Conservation (phyloP, 129 eudicot genomes). For the Flaveria brownii region DNA sequence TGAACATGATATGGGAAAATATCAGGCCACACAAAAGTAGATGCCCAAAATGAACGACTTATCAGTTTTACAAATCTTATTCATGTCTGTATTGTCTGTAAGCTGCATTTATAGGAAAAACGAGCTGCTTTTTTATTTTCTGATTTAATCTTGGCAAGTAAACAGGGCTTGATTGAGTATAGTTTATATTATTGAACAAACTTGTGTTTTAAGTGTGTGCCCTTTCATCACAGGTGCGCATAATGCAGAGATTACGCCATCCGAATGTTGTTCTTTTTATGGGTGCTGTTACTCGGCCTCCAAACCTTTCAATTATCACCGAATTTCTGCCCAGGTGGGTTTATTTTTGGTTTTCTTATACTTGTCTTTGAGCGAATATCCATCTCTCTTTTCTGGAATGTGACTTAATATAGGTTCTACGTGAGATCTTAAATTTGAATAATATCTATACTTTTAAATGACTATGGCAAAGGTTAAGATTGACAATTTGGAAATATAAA, state of each 20-base stretch:
- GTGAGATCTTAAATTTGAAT: conserved; percentile 7
- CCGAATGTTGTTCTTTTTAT: conserved; percentile 95
- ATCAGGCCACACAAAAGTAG: background rate
- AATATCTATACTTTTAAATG: background rate
- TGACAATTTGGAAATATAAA: conserved; percentile 3
- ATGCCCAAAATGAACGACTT: conserved; percentile 9
- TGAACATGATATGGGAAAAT: conserved; percentile 12
- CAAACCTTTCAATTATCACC: conserved; percentile 87
- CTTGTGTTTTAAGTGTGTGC: conserved; percentile 12
- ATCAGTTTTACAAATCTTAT: background rate
- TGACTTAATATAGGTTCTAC: background rate
- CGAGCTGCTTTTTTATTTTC: background rate
- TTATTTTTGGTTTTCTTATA: conserved; percentile 1
- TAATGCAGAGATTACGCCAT: conserved; percentile 96
- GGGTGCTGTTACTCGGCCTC: conserved; percentile 99
- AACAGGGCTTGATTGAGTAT: conserved; percentile 7
- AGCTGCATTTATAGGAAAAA: conserved; percentile 18
- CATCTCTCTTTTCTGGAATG: conserved; percentile 3
- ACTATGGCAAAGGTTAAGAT: background rate
- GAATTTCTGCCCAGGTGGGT: conserved; percentile 92
- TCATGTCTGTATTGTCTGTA: conserved; percentile 11
- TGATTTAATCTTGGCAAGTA: conserved; percentile 18
- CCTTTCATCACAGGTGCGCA: conserved; percentile 67
- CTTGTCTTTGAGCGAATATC: background rate
- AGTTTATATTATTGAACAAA: conserved; percentile 10